These are phyloP conservation scores for Xylaria sp. DNA, from an alignment of 495 filamentous ascomycete genomes.

Conservation along the genomic window DNA sequence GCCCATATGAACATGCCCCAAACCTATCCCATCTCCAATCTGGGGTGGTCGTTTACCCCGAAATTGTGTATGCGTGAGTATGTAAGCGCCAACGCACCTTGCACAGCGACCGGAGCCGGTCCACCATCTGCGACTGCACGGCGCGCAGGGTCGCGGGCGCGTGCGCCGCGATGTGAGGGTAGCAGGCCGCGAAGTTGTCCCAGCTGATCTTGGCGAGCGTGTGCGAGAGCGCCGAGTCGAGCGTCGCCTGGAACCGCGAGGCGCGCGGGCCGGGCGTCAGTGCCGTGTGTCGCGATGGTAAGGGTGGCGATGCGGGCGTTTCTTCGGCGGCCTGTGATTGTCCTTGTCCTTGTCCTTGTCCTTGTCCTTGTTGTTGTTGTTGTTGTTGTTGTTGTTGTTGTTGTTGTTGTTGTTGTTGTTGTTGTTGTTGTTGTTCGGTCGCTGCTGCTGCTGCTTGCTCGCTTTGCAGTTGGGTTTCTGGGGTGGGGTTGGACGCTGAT, in stretches of 20 bases:
- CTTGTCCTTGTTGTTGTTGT: conserved; percentile 11
- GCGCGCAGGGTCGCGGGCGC: conserved; percentile 70
- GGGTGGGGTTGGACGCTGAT: not conserved
- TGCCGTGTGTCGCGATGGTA: conserved; percentile 62
- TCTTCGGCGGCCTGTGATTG: too few species aligned
- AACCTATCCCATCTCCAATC: not conserved
- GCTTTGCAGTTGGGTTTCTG: conserved; percentile 12
- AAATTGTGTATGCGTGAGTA: not conserved
- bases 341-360: too few species aligned
- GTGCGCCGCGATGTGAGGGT: conserved; percentile 78
- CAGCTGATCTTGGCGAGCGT: conserved; percentile 77
- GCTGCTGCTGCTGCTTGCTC: conserved; percentile 16
- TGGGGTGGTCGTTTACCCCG: not conserved
- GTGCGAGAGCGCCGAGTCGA: conserved; percentile 69
- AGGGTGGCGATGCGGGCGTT: conserved; percentile 48
- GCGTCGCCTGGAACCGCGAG: conserved; percentile 71
- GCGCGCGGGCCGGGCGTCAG: conserved; percentile 79
- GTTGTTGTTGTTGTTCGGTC: conserved; percentile 13
- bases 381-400: too few species aligned
- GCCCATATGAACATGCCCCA: not conserved
- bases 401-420: conserved; percentile 25
- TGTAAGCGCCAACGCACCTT: conserved; percentile 44
- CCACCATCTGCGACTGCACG: conserved; percentile 75
- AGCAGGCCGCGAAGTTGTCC: conserved; percentile 84
- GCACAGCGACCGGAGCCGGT: conserved; percentile 66